Evolutionary conservation across 306 rosid species (phyloP).

Genomic region (Prunus davidiana): DNA sequence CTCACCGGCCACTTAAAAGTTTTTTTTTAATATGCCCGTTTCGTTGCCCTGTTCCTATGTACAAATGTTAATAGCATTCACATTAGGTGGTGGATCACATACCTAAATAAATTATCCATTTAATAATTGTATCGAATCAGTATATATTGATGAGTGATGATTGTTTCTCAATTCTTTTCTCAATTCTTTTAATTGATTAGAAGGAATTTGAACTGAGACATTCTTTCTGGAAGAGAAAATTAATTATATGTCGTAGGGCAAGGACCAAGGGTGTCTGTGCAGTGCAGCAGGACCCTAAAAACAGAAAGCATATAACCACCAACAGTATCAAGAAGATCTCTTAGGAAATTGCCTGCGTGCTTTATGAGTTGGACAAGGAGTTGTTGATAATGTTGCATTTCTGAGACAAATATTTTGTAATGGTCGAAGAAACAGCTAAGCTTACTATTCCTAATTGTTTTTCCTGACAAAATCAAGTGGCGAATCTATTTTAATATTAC

Average conservation of each 20-base stretch:
- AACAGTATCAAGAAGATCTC: slow-evolving; percentile 19
- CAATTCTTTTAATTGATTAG: neutral
- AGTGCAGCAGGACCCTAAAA: no score
- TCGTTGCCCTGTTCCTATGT: neutral
- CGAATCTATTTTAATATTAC: slow-evolving; percentile 2
- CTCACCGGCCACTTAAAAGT: neutral
- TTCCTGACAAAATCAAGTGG: neutral
- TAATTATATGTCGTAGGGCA: neutral
- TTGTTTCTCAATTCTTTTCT: neutral
- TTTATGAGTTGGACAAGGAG: slow-evolving; percentile 28
- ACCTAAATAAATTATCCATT: neutral
- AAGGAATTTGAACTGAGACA: neutral
- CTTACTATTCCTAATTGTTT: slow-evolving; percentile 12
- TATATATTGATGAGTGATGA: neutral
- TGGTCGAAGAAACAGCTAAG: slow-evolving; percentile 9
- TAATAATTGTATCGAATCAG: neutral
- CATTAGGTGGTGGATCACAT: slow-evolving; percentile 2
- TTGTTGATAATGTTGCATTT: neutral
- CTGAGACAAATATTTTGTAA: neutral
- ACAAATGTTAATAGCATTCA: neutral
- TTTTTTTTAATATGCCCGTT: neutral
- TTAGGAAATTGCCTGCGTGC: neutral
- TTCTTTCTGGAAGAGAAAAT: neutral
- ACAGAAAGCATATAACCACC: neutral
- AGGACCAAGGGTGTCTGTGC: no score